Base-by-base conservation (phyloP, 192 early-diverging fungal species). In the Funneliformis geosporum region DNA sequence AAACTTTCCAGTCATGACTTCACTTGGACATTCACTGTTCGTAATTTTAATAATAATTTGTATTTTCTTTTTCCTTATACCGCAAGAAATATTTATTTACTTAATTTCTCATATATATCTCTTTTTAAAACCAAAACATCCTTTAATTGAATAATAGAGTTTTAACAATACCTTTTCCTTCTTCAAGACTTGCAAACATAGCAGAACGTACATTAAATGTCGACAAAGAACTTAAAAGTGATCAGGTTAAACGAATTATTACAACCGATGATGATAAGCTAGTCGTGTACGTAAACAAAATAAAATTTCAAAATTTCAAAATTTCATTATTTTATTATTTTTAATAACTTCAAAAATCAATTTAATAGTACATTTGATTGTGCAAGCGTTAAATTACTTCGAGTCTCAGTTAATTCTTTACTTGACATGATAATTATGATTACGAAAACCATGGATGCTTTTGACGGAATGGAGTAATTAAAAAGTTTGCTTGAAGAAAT, bases 341-440 rank as follows among this genome's bases (percentile, higher is more conserved):
- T 21, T 28, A 28, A 11, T 25, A 5, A 70, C 8, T 46, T 25
- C 33, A 38, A 40, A 55, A 7, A 28, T 73, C 42, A 14, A 61
- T 70, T 59, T 82, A 10, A 44, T 60, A 88, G 87, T 43, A 28
- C 76, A 27, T 87, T 87, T 79, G 78, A 83, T 4, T 82, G 84
- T 60, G 12, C 71, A 8, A 81, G 78, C 18, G 60, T 82, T 9
- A 82, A 82, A 33, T 85, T 86, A 80, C 76, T 89, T 25, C 82
- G 88, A 44, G 85, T 87, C 16, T 82, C 88, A 16, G 82, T 83
- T 12, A 87, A 86, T n/a, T 83, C 86, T 4, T 86, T 89, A 55
- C 81, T 89, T 46, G 88, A 89, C 33, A 84, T 86, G 80, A 25
- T 89, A 33, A 80, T 74, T 4, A 89, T 87, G 86, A 85, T 87